Percentiles rank a stretch among this genome's conserved stretches.
These are phyloP conservation scores for Erysimum cheiri DNA, from an alignment of 441 rosid genomes.

Conservation along the genomic window DNA sequence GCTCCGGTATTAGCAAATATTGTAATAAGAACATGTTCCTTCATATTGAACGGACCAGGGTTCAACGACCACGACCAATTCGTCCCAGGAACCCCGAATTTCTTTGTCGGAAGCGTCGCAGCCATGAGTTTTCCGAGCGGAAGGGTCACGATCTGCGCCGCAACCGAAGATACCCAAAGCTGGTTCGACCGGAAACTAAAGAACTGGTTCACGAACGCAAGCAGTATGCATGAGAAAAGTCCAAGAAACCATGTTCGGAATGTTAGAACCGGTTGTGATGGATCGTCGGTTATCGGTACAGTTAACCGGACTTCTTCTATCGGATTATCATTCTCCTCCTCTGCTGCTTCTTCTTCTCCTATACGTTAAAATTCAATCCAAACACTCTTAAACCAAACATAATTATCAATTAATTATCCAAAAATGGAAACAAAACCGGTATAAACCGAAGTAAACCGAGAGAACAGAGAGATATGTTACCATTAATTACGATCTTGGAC, in stretches of 20 bases:
- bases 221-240: conserved; percentile 52
- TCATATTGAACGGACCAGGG: conserved; percentile 78
- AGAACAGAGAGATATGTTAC: not conserved
- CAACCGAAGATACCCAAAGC: conserved; percentile 53
- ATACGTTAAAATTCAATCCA: conserved; percentile 11
- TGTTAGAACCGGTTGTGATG: conserved; percentile 59
- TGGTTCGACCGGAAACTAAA: conserved; percentile 67
- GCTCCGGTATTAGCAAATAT: conserved; percentile 74
- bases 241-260: conserved; percentile 83
- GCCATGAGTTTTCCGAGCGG: conserved; percentile 85
- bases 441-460: conserved; percentile 19
- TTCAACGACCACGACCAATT: conserved; percentile 66
- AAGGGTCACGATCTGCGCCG: conserved; percentile 71
- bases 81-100: conserved; percentile 52
- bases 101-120: conserved; percentile 52
- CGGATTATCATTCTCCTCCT: conserved; percentile 69
- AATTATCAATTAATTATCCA: not conserved
- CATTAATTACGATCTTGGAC: conserved; percentile 38
- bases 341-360: conserved; percentile 41
- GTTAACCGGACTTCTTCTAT: conserved; percentile 86
- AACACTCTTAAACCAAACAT: not conserved
- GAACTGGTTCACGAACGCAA: conserved; percentile 72
- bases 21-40: conserved; percentile 77
- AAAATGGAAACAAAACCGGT: not conserved
- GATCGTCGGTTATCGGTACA: conserved; percentile 80